These are phyloP conservation scores for Cyanidium caldarium DNA, from an alignment of 23 red algal species.

Conservation along the genomic window DNA sequence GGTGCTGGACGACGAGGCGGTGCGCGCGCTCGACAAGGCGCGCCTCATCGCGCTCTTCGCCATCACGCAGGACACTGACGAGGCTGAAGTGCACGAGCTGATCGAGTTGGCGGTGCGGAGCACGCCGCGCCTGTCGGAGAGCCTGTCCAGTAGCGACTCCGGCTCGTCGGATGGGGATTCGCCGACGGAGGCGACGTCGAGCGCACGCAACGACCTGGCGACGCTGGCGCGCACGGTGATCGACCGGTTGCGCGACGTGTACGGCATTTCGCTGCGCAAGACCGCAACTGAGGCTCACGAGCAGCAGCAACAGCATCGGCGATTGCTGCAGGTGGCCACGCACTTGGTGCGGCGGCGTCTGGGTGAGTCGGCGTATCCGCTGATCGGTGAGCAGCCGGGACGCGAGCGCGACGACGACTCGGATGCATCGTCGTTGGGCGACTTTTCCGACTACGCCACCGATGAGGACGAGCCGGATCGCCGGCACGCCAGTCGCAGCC, in stretches of 20 bases:
- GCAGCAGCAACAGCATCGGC: neutral
- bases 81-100: neutral
- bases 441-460: neutral
- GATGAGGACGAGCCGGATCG: slow-evolving; percentile 9
- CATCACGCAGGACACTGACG: slow-evolving; percentile 6
- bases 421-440: neutral
- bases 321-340: neutral
- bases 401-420: neutral
- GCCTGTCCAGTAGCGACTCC: neutral
- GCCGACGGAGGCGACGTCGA: neutral
- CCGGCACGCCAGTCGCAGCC: slow-evolving; percentile 1
- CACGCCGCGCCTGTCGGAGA: neutral
- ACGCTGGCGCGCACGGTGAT: neutral
- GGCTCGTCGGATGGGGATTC: neutral
- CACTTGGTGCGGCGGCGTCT: neutral
- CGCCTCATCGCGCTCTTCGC: neutral
- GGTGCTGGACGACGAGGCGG: slow-evolving; percentile 7
- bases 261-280: neutral
- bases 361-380: neutral
- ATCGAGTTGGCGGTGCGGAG: neutral
- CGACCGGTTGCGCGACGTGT: neutral
- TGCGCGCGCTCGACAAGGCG: neutral
- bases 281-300: neutral
- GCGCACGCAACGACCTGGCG: neutral
- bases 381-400: neutral